Base-by-base conservation (phyloP, 306 rosid species). In the Quercus rubra region DNA sequence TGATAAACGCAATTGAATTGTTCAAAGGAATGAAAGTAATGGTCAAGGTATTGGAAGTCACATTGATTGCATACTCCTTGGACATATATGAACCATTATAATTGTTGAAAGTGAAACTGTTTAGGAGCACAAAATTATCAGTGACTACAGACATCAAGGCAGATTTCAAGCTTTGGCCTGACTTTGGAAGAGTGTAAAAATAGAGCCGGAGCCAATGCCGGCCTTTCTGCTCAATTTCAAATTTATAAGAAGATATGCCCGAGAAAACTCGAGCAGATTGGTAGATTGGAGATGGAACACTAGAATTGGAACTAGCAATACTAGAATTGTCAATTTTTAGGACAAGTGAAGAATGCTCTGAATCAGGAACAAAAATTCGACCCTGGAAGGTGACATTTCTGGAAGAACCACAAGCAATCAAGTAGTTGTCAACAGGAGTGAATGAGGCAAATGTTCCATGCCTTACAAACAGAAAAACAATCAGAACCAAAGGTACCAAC, bases 121-220 rank as follows among this genome's bases (percentile, higher is more conserved):
- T 84, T 88, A 95, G 80, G 56, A 95, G 92, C 85, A 95, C 99
- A 88, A 95, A 92, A 74, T 81, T 64, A 74, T 91, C 97, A 49
- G 93, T 79, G 74, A 90, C 89, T 17, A 95, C 97, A 27, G 97
- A 86, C 13, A 91, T n/a, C 31, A 85, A 79, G 18, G 95, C 93
- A 78, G 95, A 88, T n/a, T 63, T 74, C 90, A 95, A 85, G 82
- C 85, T 73, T 66, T 78, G 90, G 35, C 75, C 85, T 1, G 80
- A 52, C 71, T 84, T 88, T 9, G 87, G 73, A 71, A 91, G 57
- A 31, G 98, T 92, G 76, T 64, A 91, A 75, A 95, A 92, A 66
- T 95, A 92, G 38, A 95, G 86, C 74, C 99, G 86, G 68, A 92
- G 75, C 99, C 97, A 95, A 84, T 95, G 99, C 77, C 94, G 86